phyloP scores from a whole-genome alignment of 1,284 basidiomycete species.

The Athelia sp. region DNA sequence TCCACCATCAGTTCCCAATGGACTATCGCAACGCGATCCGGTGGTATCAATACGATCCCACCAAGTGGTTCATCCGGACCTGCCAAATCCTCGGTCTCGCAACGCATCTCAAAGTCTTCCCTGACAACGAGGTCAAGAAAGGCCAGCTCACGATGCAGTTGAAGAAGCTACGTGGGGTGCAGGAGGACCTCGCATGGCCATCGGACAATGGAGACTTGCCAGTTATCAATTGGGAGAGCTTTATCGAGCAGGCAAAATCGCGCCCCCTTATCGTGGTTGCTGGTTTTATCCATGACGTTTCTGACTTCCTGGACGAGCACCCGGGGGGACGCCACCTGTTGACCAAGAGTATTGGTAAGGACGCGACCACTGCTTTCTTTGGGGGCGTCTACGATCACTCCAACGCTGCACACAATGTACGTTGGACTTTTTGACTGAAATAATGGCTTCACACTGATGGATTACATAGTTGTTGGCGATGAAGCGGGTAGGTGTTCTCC shows the following conservation, averaged over 20 bases:
- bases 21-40: slow-evolving; percentile 92
- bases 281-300: slow-evolving; percentile 90
- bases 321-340: slow-evolving; percentile 77
- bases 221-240: slow-evolving; percentile 83
- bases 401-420: slow-evolving; percentile 83
- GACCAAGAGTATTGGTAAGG: slow-evolving; percentile 66
- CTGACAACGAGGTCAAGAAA: slow-evolving; percentile 90
- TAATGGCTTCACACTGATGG: neutral
- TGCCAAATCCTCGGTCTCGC: slow-evolving; percentile 70
- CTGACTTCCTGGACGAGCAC: slow-evolving; percentile 85
- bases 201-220: slow-evolving; percentile 72
- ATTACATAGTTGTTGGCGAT: slow-evolving; percentile 78
- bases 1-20: slow-evolving; percentile 94
- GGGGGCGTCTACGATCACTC: slow-evolving; percentile 94
- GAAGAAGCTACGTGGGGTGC: slow-evolving; percentile 71
- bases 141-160: slow-evolving; percentile 92
- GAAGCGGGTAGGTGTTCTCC: slow-evolving; percentile 86
- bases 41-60: slow-evolving; percentile 89
- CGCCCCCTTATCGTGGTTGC: slow-evolving; percentile 79
- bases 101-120: slow-evolving; percentile 84
- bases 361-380: slow-evolving; percentile 91
- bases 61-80: slow-evolving; percentile 88
- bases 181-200: slow-evolving; percentile 77
- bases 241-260: slow-evolving; percentile 71
- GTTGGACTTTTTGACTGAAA: slow-evolving; percentile 20